Percentiles rank a stretch among this genome's conserved stretches.
phyloP scores from a whole-genome alignment of 192 early-diverging fungal genomes.

The Umbelopsis ramanniana region DNA sequence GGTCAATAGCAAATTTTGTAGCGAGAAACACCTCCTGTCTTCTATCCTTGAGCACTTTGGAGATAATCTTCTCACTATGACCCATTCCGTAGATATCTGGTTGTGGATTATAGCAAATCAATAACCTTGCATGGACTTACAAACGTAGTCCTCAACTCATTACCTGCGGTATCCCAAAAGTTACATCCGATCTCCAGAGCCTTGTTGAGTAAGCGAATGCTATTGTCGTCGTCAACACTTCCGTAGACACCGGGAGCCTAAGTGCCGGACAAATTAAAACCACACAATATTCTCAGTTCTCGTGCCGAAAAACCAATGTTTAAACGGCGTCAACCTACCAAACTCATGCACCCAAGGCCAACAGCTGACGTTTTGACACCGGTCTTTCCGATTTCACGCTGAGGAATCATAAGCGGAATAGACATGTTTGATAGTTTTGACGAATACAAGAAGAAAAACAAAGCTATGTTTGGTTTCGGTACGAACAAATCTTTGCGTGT shows the following conservation, averaged over 20 bases:
- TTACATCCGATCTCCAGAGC: constrained; percentile 57
- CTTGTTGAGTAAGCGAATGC: constrained; percentile 44
- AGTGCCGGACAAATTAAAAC: background rate
- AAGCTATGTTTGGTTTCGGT: no score
- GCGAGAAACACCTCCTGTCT: constrained; percentile 60
- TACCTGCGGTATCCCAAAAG: constrained; percentile 59
- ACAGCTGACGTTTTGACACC: constrained; percentile 42
- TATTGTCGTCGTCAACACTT: constrained; percentile 34
- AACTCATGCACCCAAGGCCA: constrained; percentile 48
- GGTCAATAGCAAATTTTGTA: constrained; percentile 63
- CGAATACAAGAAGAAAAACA: no score
- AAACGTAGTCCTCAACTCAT: background rate
- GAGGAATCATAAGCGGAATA: background rate
- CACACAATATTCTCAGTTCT: no score
- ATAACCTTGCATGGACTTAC: no score
- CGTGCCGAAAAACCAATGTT: no score
- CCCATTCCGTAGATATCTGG: constrained; percentile 59
- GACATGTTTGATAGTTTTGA: background rate
- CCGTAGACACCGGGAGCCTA: constrained; percentile 39
- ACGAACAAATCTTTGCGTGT: no score
- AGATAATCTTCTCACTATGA: constrained; percentile 59
- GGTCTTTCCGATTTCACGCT: constrained; percentile 39
- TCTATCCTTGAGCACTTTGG: constrained; percentile 49
- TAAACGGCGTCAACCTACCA: constrained; percentile 25
- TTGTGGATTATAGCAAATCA: no score